A percentile compares a stretch with the other conserved stretches of the same genome.
Conservation (phyloP, 768 basidiomycete genomes). For the Leucocoprinus birnbaumii region DNA sequence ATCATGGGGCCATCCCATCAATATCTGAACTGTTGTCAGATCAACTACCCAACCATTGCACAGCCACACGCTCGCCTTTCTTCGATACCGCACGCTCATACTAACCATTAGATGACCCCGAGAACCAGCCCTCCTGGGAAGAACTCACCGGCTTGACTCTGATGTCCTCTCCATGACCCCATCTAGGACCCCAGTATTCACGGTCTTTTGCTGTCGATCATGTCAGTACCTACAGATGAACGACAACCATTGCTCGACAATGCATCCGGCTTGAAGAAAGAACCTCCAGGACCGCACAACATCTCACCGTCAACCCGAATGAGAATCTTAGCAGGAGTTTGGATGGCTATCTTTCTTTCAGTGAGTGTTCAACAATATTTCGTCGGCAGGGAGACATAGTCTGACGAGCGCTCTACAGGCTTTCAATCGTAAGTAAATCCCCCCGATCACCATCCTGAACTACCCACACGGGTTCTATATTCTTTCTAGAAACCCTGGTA, state of each 20-base stretch:
- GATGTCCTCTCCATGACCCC: neutral
- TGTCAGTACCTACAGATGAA: slow-evolving; percentile 22
- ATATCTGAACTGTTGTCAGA: no score
- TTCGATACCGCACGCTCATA: no score
- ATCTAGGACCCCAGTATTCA: neutral
- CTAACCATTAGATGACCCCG: no score
- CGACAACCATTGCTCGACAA: slow-evolving; percentile 29
- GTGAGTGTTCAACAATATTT: no score
- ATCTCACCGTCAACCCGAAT: slow-evolving; percentile 57
- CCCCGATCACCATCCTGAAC: slow-evolving; percentile 3
- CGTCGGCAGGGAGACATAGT: no score
- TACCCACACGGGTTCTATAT: neutral
- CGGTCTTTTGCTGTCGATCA: slow-evolving; percentile 5
- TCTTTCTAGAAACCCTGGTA: slow-evolving; percentile 59
- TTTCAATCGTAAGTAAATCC: slow-evolving; percentile 26
- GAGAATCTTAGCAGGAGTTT: slow-evolving; percentile 67
- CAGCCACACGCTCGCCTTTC: no score
- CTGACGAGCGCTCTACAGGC: no score
- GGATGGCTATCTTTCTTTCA: slow-evolving; percentile 71
- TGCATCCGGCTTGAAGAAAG: slow-evolving; percentile 14
- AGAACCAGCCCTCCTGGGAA: no score
- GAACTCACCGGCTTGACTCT: no score
- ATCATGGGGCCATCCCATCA: no score
- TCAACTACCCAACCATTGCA: no score
- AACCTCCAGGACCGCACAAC: slow-evolving; percentile 51